These are phyloP conservation scores for Cladorrhinum sp. DNA, from an alignment of 2,329 filamentous ascomycete species.

Conservation along the genomic window DNA sequence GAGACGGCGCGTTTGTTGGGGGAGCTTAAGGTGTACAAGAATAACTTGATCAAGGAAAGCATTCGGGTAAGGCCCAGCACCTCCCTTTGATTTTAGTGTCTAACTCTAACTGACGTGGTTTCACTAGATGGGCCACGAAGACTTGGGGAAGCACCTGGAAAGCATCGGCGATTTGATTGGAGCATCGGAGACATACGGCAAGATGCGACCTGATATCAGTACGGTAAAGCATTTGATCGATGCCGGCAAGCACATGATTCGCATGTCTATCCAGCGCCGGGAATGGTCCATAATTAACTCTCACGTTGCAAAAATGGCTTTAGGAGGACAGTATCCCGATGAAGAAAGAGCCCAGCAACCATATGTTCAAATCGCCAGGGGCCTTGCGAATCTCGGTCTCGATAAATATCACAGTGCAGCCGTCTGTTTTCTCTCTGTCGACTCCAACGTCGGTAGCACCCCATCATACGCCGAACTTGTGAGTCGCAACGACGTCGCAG, in stretches of 20 bases:
- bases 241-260: conserved; percentile 75
- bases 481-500: conserved; percentile 82
- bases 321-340: conserved; percentile 43
- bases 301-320: conserved; percentile 60
- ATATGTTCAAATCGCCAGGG: conserved; percentile 50
- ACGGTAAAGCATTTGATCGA: conserved; percentile 79
- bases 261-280: conserved; percentile 69
- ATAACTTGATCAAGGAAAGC: conserved; percentile 96
- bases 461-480: conserved; percentile 67
- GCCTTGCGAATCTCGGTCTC: conserved; percentile 50
- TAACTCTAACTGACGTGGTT: no score
- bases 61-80: conserved; percentile 64
- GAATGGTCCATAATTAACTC: conserved; percentile 71
- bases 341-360: conserved; percentile 48
- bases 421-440: conserved; percentile 63
- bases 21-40: conserved; percentile 90
- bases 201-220: conserved; percentile 89
- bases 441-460: conserved; percentile 47
- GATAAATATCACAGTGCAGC: conserved; percentile 62
- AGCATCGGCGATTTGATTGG: conserved; percentile 68
- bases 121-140: conserved; percentile 85
- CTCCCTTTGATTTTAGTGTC: not conserved
- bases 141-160: conserved; percentile 81
- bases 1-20: conserved; percentile 75
- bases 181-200: conserved; percentile 73